Percentiles rank a stretch among this genome's conserved stretches.
These are phyloP conservation scores for Termitomyces sp. DNA, from an alignment of 768 basidiomycete genomes.

Conservation along the genomic window DNA sequence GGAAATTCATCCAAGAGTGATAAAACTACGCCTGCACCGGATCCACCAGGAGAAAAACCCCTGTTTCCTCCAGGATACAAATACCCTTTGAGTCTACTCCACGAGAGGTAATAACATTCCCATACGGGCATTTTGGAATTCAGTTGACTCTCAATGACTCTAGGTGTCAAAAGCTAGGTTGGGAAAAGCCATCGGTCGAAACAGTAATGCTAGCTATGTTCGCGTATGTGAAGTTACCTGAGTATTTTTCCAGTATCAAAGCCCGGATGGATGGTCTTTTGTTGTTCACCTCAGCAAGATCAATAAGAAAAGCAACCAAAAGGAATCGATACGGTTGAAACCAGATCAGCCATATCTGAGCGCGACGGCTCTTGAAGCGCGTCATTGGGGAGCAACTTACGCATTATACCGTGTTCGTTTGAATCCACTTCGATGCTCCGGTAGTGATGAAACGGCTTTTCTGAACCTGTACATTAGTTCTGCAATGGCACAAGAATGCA, in stretches of 20 bases:
- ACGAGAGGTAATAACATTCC: conserved; percentile 55
- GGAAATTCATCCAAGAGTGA: conserved; percentile 71
- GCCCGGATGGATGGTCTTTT: conserved; percentile 54
- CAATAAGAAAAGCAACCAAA: conserved; percentile 67
- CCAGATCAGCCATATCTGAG: conserved; percentile 68
- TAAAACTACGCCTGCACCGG: conserved; percentile 18
- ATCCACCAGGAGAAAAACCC: conserved; percentile 39
- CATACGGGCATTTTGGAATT: neutral
- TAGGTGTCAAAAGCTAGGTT: conserved; percentile 85
- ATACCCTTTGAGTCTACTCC: conserved; percentile 70
- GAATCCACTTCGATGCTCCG: conserved; percentile 5
- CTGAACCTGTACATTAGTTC: conserved; percentile 44
- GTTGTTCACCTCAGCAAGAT: conserved; percentile 58
- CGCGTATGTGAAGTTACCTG: conserved; percentile 3
- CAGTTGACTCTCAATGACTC: neutral
- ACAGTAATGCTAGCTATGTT: conserved; percentile 42
- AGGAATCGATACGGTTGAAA: conserved; percentile 64
- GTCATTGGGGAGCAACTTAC: conserved; percentile 88
- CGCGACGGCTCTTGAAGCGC: conserved; percentile 72
- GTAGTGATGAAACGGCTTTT: conserved; percentile 6
- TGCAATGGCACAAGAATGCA: conserved; percentile 73
- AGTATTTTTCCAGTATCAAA: conserved; percentile 34
- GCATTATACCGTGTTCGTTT: conserved; percentile 79
- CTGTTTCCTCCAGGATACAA: conserved; percentile 85
- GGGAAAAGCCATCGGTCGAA: conserved; percentile 81